These are phyloP conservation scores for Stropharia rugosoannulata DNA, from an alignment of 768 basidiomycete species.

Conservation along the genomic window DNA sequence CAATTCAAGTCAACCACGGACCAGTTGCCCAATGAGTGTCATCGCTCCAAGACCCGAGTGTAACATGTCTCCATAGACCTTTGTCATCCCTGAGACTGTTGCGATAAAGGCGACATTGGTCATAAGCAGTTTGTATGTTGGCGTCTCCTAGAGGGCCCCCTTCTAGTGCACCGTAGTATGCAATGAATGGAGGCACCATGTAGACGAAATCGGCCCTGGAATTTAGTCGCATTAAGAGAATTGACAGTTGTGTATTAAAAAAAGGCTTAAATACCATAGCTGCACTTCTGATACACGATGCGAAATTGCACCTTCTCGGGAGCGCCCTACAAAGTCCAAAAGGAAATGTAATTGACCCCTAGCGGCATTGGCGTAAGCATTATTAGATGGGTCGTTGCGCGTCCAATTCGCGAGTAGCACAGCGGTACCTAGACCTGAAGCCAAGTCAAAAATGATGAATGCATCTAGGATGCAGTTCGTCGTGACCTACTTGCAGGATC, in stretches of 20 bases:
- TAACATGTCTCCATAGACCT: slow-evolving; percentile 58
- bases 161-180: slow-evolving; percentile 58
- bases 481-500: slow-evolving; percentile 52
- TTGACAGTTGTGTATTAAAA: neutral
- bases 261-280: slow-evolving; percentile 39
- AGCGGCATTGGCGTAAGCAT: slow-evolving; percentile 41
- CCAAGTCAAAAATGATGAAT: slow-evolving; percentile 1
- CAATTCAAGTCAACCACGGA: slow-evolving; percentile 9
- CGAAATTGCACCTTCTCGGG: slow-evolving; percentile 55
- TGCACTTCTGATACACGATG: slow-evolving; percentile 53
- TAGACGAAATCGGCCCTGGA: slow-evolving; percentile 57
- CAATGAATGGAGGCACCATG: slow-evolving; percentile 67
- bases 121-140: slow-evolving; percentile 49
- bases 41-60: slow-evolving; percentile 45
- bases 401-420: slow-evolving; percentile 57
- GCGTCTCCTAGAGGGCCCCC: slow-evolving; percentile 30
- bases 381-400: slow-evolving; percentile 28
- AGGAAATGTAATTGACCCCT: slow-evolving; percentile 48
- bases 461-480: neutral
- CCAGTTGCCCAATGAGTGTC: slow-evolving; percentile 60
- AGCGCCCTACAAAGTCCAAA: slow-evolving; percentile 40
- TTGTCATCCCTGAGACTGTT: slow-evolving; percentile 45
- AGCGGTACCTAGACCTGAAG: slow-evolving; percentile 47
- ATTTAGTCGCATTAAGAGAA: neutral
- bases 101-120: slow-evolving; percentile 58